Conservation (phyloP, 202 grass and related monocot genomes). For the Thinopyrum obtusiflorum region DNA sequence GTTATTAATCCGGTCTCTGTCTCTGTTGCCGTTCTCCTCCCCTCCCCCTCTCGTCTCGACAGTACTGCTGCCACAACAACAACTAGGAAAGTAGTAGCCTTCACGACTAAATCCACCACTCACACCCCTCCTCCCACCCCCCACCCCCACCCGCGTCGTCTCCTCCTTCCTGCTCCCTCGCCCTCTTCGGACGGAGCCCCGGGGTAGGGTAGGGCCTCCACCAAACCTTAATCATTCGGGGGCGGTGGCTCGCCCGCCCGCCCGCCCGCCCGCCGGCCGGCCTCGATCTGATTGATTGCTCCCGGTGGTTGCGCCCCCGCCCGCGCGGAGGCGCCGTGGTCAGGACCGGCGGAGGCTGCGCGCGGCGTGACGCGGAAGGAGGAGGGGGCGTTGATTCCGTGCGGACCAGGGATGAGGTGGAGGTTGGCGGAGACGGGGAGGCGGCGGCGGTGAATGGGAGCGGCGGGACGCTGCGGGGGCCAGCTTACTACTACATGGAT, state of each 20-base stretch:
- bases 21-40: not conserved
- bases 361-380: not conserved
- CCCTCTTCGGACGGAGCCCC: not conserved
- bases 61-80: not conserved
- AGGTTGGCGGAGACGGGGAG: slow-evolving; percentile 24
- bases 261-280: not conserved
- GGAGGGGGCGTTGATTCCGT: not conserved
- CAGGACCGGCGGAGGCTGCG: not conserved
- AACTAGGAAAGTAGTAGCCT: slow-evolving; percentile 29
- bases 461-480: slow-evolving; percentile 25
- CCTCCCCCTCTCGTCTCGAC: not conserved
- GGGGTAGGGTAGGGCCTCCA: not conserved
- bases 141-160: slow-evolving; percentile 2
- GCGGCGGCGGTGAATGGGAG: slow-evolving; percentile 73
- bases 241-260: too few relatives aligned
- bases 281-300: slow-evolving; percentile 31
- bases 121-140: not conserved
- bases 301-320: slow-evolving; percentile 8
- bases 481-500: slow-evolving; percentile 59
- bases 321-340: slow-evolving; percentile 2
- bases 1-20: not conserved
- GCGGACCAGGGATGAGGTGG: not conserved
- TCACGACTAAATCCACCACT: slow-evolving; percentile 58
- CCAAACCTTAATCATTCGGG: slow-evolving; percentile 38
- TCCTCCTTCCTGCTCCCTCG: not conserved